Base-by-base conservation (phyloP, 495 filamentous ascomycete genomes). In the Neurospora hispaniola region DNA sequence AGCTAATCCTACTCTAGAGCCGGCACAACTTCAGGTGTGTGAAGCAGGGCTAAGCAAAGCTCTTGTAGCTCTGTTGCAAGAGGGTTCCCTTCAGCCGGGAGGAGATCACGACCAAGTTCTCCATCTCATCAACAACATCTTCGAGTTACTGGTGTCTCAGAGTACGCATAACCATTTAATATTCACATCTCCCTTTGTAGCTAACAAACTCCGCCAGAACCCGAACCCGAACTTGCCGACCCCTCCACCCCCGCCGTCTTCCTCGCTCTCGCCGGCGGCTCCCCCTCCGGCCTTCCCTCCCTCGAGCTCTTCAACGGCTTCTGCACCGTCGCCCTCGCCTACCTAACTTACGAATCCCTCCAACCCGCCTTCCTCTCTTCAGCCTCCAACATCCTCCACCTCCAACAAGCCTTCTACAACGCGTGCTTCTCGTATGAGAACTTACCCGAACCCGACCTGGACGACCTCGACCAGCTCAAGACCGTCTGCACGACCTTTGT, bases 401-500 rank as follows among this genome's bases (percentile, higher is more conserved):
- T 85, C 35, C 76, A 84, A 5, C 18, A 74, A 12, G 76, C 80
- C 41, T 82, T 82, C 42, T 72, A 78, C 74, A 73, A 78, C 71
- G 73, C 81, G 42, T 73, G 77, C 71, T 79, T 78, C 71, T 75
- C 78, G 46, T 68, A 73, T 12, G 71, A 74, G 41, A 78, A 23
- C 4, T 71, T 76, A 12, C 68, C 73, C 6, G 77, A 78, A 5
- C 71, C 76, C 1, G 82, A 85, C 41, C 42, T 79, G 4, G 89
- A 90, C 16, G 85, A 88, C 10, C 79, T 81, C 20, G 81, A 87
- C 69, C 80, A 85, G 54, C 78, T 92, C 43, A 81, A 85, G 11
- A 85, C 88, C 70, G 78, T 89, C 40, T 86, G 87, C 39, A 79
- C 82, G 20, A 85, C 86, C 31, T 84, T 90, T 70, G 89, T 89